Evolutionary conservation across 140 eudicot species (phyloP).

Genomic region (Bidens hawaiensis): DNA sequence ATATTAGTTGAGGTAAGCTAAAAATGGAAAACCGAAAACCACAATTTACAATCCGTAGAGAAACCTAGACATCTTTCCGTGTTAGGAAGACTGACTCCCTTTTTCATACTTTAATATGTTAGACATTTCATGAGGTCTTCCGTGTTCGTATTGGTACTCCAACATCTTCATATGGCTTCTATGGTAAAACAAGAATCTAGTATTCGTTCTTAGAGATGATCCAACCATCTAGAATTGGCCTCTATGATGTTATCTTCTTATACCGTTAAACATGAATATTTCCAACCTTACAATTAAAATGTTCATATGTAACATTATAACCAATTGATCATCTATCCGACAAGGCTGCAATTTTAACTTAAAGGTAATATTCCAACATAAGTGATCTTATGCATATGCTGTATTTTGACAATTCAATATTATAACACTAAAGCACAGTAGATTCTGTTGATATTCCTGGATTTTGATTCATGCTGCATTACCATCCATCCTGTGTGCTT

Average conservation of each 20-base stretch:
- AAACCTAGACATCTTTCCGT: background rate
- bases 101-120: background rate
- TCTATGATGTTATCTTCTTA: constrained; percentile 3
- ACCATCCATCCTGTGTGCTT: constrained; percentile 2
- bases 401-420: background rate
- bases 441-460: constrained; percentile 5
- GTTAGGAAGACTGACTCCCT: background rate
- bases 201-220: background rate
- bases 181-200: background rate
- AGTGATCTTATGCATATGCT: constrained; percentile 1
- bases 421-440: constrained; percentile 3
- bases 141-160: background rate
- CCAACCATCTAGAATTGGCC: background rate
- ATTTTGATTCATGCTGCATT: constrained; percentile 1
- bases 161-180: no score
- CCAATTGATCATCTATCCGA: background rate
- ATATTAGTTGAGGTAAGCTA: constrained; percentile 8
- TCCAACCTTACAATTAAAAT: background rate
- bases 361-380: constrained; percentile 1
- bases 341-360: background rate
- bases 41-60: background rate
- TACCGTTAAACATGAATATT: background rate
- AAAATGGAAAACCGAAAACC: no score
- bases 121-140: background rate
- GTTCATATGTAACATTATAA: background rate